Evolutionary conservation across 1,284 basidiomycete genomes (phyloP), one percentile per base, ranked within the genome.

Genomic region (Leccinum griseonigrum): DNA sequence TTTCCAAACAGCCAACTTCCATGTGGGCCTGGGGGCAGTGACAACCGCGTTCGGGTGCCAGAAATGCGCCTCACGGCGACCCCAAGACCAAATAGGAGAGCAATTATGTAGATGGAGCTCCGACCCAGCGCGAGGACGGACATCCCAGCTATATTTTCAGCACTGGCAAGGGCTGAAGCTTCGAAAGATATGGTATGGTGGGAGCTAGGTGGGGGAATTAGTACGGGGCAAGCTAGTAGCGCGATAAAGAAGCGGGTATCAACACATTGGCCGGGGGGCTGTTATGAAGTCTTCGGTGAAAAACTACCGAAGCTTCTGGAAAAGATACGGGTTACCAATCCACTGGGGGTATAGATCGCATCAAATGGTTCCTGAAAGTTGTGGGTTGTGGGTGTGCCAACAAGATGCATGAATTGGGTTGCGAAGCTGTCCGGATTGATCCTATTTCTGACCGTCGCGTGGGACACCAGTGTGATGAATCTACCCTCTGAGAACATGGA

Each of bases 1-100:
- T 62, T 68, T 22, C 60, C 63, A 8, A 67, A 62, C 1, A 64
- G 57, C 66, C 67, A 67, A 43, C 64, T 65, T 40, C 65, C 64
- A 48, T 43, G 52, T 0, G 67, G 67, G 14, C 66, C 66, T 3
- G 66, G 67, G 26, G 66, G 66, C 0, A 69, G 40, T 7, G 65
- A 54, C 11, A 10, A 22, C 53, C 13, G 52, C 3, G 26, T 22
- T 34, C 48, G 59, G 22, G 55, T 4, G 22, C 50, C 1, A 31
- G 56, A 7, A 11, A 60, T 4, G 34, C 22, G 22, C 50, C 26
- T 61, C 1, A 11, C 29, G 1, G 31, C 22, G 5, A 18, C 53
- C 64, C 57, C 58, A 29, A 66, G 14, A 38, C 43, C 56, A 22
- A 34, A 32, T 32, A 68, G 51, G 51, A 60, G 34, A 1, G 32